Base-by-base conservation (phyloP, 2,329 filamentous ascomycete species). In the Hypoxylon sp. region DNA sequence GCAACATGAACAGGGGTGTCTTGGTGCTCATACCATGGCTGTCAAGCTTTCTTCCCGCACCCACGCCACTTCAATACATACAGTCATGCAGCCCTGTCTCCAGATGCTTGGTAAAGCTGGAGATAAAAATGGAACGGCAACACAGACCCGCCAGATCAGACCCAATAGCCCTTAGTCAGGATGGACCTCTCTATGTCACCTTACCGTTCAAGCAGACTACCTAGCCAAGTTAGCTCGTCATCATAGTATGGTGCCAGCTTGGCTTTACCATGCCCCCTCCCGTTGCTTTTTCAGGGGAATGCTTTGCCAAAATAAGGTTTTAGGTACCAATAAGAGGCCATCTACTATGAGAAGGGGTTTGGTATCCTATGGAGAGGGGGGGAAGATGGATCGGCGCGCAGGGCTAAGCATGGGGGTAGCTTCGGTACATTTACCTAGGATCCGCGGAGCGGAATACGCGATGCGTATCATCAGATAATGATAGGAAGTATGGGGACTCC, bases 71-170 rank as follows among this genome's bases (percentile, higher is more conserved):
- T 26, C 17, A 42, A 44, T 53, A 35, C 64, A 44, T 39, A 57
- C 48, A 17, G 19, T 57, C 44, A 64, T 65, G 60, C 52, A 70
- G 63, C 54, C 65, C 39, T 58, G 55, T 56, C 59, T 60, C 62
- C 61, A 50, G 50, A 55, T 68, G 58, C 68, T 70, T 70, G 65
- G 68, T 70, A 70, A 68, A 64, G 57, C 63, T 65, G 58, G 65
- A 63, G 65, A 68, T 70, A 70, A 68, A 70, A 68, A 57, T 70
- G 62, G 65, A 70, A 70, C 61, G 31, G 31, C 58, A 48, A 26
- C 67, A 50, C 44, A 54, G 60, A 63, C 65, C 51, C 68, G 44
- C 61, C 50, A 58, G 53, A 62, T 68, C 54, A 63, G 31, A 62
- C 53, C 47, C 55, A 60, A 64, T 61, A 35, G 29, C 47, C 24